Conservation (phyloP, 371 early-diverging fungal species). For the Apophysomyces elegans region DNA sequence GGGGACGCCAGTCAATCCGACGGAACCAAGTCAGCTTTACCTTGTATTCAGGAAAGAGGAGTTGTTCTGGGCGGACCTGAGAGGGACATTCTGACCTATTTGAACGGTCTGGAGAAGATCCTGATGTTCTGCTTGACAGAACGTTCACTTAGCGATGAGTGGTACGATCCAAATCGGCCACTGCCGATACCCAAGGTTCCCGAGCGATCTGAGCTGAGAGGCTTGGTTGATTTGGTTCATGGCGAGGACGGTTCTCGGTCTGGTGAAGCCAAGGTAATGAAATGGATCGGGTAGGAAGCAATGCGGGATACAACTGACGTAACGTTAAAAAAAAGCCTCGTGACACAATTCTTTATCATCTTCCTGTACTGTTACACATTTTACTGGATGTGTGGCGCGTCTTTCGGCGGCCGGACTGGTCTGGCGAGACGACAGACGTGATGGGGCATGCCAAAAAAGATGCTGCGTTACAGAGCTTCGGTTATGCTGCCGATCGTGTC, state of each 20-base stretch:
- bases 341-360: slow-evolving; percentile 54
- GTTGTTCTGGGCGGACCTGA: slow-evolving; percentile 39
- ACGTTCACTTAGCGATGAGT: slow-evolving; percentile 38
- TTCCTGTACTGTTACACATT: slow-evolving; percentile 58
- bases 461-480: slow-evolving; percentile 49
- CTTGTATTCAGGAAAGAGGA: slow-evolving; percentile 23
- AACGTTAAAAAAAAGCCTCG: slow-evolving; percentile 35
- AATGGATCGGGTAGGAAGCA: neutral
- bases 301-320: neutral
- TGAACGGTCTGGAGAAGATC: slow-evolving; percentile 68
- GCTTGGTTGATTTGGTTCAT: slow-evolving; percentile 39
- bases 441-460: slow-evolving; percentile 46
- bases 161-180: slow-evolving; percentile 23
- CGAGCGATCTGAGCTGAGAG: slow-evolving; percentile 33
- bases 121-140: slow-evolving; percentile 67
- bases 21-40: slow-evolving; percentile 7
- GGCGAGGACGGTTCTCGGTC: slow-evolving; percentile 21
- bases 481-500: slow-evolving; percentile 49
- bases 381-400: slow-evolving; percentile 58
- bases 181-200: slow-evolving; percentile 25
- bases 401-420: slow-evolving; percentile 46
- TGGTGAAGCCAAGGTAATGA: slow-evolving; percentile 35
- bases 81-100: slow-evolving; percentile 60
- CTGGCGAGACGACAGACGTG: slow-evolving; percentile 15
- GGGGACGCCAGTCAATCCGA: slow-evolving; percentile 24